A percentile compares a stretch with the other conserved stretches of the same genome.
These are phyloP conservation scores for Colletotrichum sidae DNA, from an alignment of 2,329 filamentous ascomycete species.

Conservation along the genomic window DNA sequence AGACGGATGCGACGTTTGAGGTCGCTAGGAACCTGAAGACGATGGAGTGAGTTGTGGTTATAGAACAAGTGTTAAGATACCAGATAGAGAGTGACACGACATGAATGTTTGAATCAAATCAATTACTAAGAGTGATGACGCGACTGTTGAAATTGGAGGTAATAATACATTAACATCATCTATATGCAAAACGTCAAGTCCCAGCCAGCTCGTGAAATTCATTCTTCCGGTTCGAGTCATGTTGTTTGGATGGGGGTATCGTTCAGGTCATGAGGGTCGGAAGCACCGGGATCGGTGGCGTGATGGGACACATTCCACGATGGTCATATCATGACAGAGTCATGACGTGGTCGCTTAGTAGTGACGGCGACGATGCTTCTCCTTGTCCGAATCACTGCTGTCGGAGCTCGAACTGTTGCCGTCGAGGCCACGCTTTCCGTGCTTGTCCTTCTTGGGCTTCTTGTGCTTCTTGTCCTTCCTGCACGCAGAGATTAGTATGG, in stretches of 20 bases:
- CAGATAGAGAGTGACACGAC: slow-evolving; percentile 10
- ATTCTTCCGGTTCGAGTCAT: slow-evolving; percentile 11
- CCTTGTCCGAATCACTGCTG: background rate
- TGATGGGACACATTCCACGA: background rate
- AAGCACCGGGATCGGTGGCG: background rate
- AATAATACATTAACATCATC: slow-evolving; percentile 25
- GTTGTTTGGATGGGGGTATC: slow-evolving; percentile 19
- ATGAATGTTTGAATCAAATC: background rate
- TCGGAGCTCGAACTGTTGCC: slow-evolving; percentile 31
- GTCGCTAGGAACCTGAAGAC: slow-evolving; percentile 69
- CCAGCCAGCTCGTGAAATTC: slow-evolving; percentile 2
- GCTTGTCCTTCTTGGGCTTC: slow-evolving; percentile 45
- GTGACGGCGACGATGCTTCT: no score
- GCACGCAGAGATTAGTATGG: slow-evolving; percentile 3
- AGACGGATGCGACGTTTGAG: slow-evolving; percentile 76
- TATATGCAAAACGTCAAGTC: slow-evolving; percentile 3
- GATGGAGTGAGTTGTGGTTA: slow-evolving; percentile 48
- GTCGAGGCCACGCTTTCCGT: slow-evolving; percentile 34
- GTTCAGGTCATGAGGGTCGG: slow-evolving; percentile 4
- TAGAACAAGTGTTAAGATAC: slow-evolving; percentile 17
- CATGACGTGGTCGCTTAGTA: background rate
- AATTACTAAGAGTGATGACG: background rate
- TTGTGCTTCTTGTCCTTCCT: slow-evolving; percentile 46
- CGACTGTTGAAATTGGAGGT: background rate
- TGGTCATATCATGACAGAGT: background rate